Evolutionary conservation across 352 stramenopile genomes (phyloP).

Genomic region (Phytophthora uliginosa): DNA sequence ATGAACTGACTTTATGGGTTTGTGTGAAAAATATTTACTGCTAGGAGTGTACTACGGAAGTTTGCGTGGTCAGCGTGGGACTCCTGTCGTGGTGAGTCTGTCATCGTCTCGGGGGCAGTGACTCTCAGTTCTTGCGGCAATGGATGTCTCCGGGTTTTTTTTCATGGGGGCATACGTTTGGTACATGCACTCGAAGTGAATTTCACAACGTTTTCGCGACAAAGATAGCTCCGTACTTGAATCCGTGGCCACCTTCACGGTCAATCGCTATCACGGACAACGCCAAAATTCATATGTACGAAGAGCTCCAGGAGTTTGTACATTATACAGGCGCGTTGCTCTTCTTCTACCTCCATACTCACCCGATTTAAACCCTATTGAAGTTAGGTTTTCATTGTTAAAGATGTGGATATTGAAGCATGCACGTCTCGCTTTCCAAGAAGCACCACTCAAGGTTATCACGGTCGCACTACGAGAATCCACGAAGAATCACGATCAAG

Average conservation of each 20-base stretch:
- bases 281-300: conserved; percentile 46
- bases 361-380: conserved; percentile 37
- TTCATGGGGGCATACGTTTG: conserved; percentile 18
- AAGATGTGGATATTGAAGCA: conserved; percentile 36
- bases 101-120: conserved; percentile 24
- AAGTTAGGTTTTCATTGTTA: conserved; percentile 28
- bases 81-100: conserved; percentile 21
- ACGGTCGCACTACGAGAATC: conserved; percentile 9
- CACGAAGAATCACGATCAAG: conserved; percentile 2
- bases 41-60: neutral
- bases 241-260: conserved; percentile 32
- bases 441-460: conserved; percentile 2
- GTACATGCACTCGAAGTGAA: conserved; percentile 28
- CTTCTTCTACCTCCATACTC: conserved; percentile 38
- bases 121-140: conserved; percentile 29
- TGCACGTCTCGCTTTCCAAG: conserved; percentile 20
- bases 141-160: conserved; percentile 34
- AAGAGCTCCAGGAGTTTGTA: conserved; percentile 13
- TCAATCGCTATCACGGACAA: conserved; percentile 47
- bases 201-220: conserved; percentile 36
- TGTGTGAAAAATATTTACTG: no score
- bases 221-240: conserved; percentile 35
- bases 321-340: conserved; percentile 9
- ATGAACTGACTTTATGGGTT: no score
- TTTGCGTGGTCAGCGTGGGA: conserved; percentile 13